Evolutionary conservation across 2,329 filamentous ascomycete genomes (phyloP).

Genomic region (Alternaria brassicae): DNA sequence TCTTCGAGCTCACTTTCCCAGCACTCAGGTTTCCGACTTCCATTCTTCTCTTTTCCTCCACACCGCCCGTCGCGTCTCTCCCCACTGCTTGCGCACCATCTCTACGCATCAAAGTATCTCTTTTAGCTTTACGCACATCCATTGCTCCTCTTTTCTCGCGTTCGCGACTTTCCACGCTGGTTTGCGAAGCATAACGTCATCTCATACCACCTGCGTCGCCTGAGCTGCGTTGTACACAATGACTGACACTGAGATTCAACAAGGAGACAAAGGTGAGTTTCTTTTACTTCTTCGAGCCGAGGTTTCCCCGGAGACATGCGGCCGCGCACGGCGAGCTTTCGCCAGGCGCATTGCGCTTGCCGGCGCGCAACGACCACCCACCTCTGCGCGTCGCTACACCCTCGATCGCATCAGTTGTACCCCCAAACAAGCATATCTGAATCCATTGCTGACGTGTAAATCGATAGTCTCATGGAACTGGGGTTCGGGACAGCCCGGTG

Average conservation of each 20-base stretch:
- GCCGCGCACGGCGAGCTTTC: neutral
- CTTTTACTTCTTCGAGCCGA: neutral
- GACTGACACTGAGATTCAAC: constrained; percentile 46
- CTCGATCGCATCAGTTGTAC: constrained; percentile 21
- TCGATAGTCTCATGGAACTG: constrained; percentile 69
- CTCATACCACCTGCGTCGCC: constrained; percentile 22
- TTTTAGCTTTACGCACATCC: constrained; percentile 29
- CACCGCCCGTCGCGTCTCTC: constrained; percentile 26
- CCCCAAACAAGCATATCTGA: constrained; percentile 32
- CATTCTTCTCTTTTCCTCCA: constrained; percentile 31
- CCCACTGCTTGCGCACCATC: constrained; percentile 33
- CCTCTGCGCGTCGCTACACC: constrained; percentile 12
- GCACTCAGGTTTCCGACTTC: constrained; percentile 23
- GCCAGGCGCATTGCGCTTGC: constrained; percentile 7
- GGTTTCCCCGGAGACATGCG: neutral
- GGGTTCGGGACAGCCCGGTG: constrained; percentile 62
- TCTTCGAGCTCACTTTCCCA: constrained; percentile 36
- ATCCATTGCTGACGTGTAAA: constrained; percentile 9
- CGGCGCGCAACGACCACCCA: constrained; percentile 7
- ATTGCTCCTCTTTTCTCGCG: constrained; percentile 27
- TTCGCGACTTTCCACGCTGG: constrained; percentile 29
- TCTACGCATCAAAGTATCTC: constrained; percentile 22
- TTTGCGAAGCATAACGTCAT: constrained; percentile 43
- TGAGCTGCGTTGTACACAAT: constrained; percentile 32
- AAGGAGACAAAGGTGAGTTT: constrained; percentile 48